These are phyloP conservation scores for Cercophora newfieldiana DNA, from an alignment of 495 filamentous ascomycete genomes.

Conservation along the genomic window DNA sequence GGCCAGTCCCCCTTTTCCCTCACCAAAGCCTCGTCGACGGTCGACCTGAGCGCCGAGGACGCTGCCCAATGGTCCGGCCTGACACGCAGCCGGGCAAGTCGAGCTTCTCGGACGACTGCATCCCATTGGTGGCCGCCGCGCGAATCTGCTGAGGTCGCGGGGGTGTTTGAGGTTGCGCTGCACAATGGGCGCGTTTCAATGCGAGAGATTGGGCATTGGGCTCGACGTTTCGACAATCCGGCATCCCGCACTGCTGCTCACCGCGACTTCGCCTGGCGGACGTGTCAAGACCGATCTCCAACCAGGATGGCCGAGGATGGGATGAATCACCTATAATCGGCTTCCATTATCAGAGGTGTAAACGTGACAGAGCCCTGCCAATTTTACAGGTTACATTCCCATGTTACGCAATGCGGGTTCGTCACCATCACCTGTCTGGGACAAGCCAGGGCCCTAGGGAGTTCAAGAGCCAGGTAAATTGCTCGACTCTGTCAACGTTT, in stretches of 20 bases:
- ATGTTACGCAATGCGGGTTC: background rate
- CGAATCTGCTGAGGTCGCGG: constrained; percentile 6
- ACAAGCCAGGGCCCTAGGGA: background rate
- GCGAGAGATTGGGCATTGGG: constrained; percentile 13
- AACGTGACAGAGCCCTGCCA: constrained; percentile 1
- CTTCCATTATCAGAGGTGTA: background rate
- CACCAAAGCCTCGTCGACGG: background rate
- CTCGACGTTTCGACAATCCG: constrained; percentile 16
- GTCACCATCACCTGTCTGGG: background rate
- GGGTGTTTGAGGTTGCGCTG: constrained; percentile 18
- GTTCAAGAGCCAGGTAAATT: background rate
- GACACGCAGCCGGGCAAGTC: background rate
- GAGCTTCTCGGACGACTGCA: background rate
- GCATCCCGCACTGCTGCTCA: background rate
- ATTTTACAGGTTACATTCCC: constrained; percentile 1
- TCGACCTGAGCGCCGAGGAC: background rate
- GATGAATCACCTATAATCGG: constrained; percentile 14
- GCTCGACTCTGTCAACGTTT: background rate
- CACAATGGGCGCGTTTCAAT: constrained; percentile 20
- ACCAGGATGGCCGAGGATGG: constrained; percentile 9
- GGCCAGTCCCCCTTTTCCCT: constrained; percentile 7
- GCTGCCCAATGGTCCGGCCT: background rate
- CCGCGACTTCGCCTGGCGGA: background rate
- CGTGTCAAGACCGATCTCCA: constrained; percentile 16
- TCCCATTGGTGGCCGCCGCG: constrained; percentile 6